A percentile compares a stretch with the other conserved stretches of the same genome.
These are phyloP conservation scores for Selaginella moellendorffii DNA, from an alignment of 75 land plant species.

Conservation along the genomic window DNA sequence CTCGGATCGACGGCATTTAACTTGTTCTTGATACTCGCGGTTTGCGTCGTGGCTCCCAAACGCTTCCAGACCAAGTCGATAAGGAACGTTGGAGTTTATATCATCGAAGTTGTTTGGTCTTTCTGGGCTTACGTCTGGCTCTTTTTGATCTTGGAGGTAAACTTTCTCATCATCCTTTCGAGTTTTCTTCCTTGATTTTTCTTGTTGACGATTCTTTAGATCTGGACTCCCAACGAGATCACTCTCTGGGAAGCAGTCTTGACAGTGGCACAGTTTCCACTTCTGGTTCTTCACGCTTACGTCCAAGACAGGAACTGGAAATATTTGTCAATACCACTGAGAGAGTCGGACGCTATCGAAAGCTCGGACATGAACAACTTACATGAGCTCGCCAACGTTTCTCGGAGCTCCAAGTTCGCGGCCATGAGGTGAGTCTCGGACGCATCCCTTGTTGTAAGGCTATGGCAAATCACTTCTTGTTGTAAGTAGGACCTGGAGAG, in stretches of 20 bases:
- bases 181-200: no score
- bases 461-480: no score
- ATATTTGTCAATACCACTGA: slow-evolving; percentile 49
- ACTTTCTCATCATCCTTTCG: no score
- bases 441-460: no score
- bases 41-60: slow-evolving; percentile 70
- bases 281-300: slow-evolving; percentile 68
- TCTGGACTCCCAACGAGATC: slow-evolving; percentile 69
- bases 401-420: not conserved
- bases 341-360: not conserved
- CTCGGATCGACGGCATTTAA: slow-evolving; percentile 92
- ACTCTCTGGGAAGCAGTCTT: slow-evolving; percentile 65
- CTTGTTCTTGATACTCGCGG: slow-evolving; percentile 69
- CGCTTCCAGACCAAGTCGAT: slow-evolving; percentile 52
- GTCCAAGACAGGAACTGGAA: slow-evolving; percentile 76
- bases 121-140: slow-evolving; percentile 95
- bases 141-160: slow-evolving; percentile 60
- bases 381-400: not conserved
- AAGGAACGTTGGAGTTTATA: slow-evolving; percentile 66
- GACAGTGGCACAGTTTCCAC: slow-evolving; percentile 60
- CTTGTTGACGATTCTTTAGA: no score
- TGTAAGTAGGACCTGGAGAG: no score
- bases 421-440: not conserved
- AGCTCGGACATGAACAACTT: not conserved
- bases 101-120: slow-evolving; percentile 79